Base-by-base conservation (phyloP, 495 filamentous ascomycete species). In the Aspergillus taichungensis region DNA sequence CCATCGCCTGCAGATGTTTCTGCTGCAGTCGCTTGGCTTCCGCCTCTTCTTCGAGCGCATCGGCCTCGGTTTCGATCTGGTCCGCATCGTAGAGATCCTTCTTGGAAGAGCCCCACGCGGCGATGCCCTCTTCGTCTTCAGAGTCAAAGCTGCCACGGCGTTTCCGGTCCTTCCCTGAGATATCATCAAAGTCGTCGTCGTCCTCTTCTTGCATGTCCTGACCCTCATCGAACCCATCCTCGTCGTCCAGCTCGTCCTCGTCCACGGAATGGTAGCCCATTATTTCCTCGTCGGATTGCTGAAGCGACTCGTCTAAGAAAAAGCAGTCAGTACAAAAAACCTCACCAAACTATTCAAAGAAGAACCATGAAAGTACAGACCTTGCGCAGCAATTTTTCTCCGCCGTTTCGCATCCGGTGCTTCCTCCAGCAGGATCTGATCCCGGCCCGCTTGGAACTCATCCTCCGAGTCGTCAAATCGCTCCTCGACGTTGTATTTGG, bases 21-120 rank as follows among this genome's bases (percentile, higher is more conserved):
- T 87, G 78, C 64, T 97, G 92, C 27, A 97, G 60, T 37, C 89
- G 70, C 54, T 79, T 78, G 18, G 91, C 92, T 56, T 97, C 92
- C 6, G 77, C 76, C 61, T 97, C 94, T 70, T 98, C 92, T 52
- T 89, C 89, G 45, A 92, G 61, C 1, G 91, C 90, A 72, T 94
- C 91, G 42, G 81, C 80, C 61, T 95, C 91, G 6, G 87, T 95
- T 62, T 94, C 86, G 43, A 92, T 94, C 13, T 76, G 73, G 55
- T 94, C 88, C 30, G 87, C 86, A 69, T 94, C 75, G 64, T 98
- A 98, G 62, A 96, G 91, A 48, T 94, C 88, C 47, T 84, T 85
- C 57, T 78, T 92, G 3, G 87, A 88, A 3, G 81, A 76, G 32
- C 92, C 94, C 87, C 87, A 92, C 55, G 78, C 92, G 28, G 78